phyloP scores from a whole-genome alignment of 305 asterid species.

The Fraxinus greggii region DNA sequence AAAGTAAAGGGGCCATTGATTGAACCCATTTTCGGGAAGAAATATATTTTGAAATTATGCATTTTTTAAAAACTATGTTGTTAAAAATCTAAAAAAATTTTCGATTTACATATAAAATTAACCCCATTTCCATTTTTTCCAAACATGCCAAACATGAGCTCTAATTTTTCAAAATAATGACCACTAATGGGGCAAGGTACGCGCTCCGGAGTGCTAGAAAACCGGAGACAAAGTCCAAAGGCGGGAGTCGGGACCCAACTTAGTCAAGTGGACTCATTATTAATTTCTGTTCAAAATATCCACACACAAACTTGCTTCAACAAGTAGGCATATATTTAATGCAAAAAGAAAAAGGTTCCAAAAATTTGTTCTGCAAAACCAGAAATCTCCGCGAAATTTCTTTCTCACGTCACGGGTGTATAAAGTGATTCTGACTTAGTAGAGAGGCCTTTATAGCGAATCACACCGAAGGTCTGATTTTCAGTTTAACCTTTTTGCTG shows the following conservation, averaged over 20 bases:
- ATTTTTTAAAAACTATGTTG: no score
- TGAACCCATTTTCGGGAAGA: no score
- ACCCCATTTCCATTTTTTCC: no score
- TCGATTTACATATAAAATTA: no score
- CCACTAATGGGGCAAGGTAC: neutral
- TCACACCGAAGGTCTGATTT: constrained; percentile 25
- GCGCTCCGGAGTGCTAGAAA: neutral
- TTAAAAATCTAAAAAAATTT: no score
- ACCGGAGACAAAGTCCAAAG: neutral
- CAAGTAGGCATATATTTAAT: constrained; percentile 17
- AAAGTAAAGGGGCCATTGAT: no score
- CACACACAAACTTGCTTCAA: constrained; percentile 15
- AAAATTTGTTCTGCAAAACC: neutral
- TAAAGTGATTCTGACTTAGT: constrained; percentile 23
- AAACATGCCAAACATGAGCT: no score
- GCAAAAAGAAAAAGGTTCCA: neutral
- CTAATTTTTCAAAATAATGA: no score
- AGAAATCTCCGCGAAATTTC: constrained; percentile 42
- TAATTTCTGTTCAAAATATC: neutral
- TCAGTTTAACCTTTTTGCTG: neutral
- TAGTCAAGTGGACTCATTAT: constrained; percentile 9
- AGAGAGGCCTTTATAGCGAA: constrained; percentile 24
- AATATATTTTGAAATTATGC: no score
- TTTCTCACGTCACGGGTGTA: neutral
- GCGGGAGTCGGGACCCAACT: neutral